These are phyloP conservation scores for Schizonepeta tenuifolia DNA, from an alignment of 257 asterid genomes.

Conservation along the genomic window DNA sequence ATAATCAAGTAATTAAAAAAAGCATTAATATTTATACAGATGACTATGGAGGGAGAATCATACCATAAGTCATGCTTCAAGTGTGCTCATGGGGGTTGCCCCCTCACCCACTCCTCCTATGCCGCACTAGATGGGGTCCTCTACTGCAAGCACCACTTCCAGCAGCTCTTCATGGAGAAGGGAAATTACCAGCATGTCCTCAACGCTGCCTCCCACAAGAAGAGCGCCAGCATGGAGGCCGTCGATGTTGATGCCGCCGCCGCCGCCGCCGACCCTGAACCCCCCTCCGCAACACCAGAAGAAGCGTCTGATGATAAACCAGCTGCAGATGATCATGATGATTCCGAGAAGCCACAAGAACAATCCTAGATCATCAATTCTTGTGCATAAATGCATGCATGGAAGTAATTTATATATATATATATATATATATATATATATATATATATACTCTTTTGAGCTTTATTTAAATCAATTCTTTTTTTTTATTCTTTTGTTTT, in stretches of 20 bases:
- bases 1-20: too few species aligned
- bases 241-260: slow-evolving; percentile 22
- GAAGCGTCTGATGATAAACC: neutral
- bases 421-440: too few species aligned
- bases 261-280: neutral
- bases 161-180: slow-evolving; percentile 74
- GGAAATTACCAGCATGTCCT: slow-evolving; percentile 69
- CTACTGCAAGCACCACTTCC: slow-evolving; percentile 70
- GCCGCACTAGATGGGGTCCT: slow-evolving; percentile 63
- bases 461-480: neutral
- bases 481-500: neutral
- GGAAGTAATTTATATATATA: too few species aligned
- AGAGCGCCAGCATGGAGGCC: slow-evolving; percentile 36
- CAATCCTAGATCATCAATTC: slow-evolving; percentile 26
- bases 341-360: slow-evolving; percentile 39
- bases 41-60: slow-evolving; percentile 72
- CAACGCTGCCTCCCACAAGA: slow-evolving; percentile 49
- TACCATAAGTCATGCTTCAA: slow-evolving; percentile 71
- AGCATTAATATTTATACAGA: slow-evolving; percentile 30
- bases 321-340: slow-evolving; percentile 21
- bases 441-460: neutral
- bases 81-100: slow-evolving; percentile 72
- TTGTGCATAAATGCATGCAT: too few species aligned
- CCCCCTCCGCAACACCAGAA: neutral
- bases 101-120: slow-evolving; percentile 61